Conservation (phyloP, 352 stramenopile genomes). For the Phytophthora sp. region DNA sequence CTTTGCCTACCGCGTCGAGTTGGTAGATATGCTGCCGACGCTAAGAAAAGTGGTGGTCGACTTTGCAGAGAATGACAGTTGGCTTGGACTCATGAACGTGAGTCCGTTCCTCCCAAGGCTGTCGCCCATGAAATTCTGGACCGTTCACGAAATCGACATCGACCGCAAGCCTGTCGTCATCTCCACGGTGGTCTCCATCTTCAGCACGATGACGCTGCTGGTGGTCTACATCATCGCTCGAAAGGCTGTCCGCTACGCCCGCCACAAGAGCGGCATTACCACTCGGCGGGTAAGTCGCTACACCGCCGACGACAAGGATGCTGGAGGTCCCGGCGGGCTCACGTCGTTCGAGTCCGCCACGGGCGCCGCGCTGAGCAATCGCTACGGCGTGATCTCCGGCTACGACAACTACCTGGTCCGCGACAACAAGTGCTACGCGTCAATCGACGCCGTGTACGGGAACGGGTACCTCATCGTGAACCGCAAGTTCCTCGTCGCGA, state of each 20-base stretch:
- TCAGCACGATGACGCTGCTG: constrained; percentile 12
- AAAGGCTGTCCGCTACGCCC: constrained; percentile 24
- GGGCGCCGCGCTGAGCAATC: constrained; percentile 5
- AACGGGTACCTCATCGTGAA: constrained; percentile 36
- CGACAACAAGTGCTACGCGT: constrained; percentile 30
- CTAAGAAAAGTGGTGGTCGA: constrained; percentile 8
- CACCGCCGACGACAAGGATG: neutral
- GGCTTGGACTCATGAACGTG: neutral
- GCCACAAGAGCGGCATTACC: too few species aligned
- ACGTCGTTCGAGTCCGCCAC: constrained; percentile 14
- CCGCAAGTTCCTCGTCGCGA: constrained; percentile 33
- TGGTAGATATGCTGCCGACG: neutral
- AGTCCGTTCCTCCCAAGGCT: neutral
- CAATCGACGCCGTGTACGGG: constrained; percentile 31
- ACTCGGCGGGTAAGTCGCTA: neutral
- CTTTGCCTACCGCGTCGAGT: constrained; percentile 7
- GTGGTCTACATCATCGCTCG: constrained; percentile 18
- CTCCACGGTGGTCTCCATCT: constrained; percentile 10
- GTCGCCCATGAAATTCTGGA: constrained; percentile 11
- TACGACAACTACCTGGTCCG: constrained; percentile 35
- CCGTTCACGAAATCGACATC: neutral
- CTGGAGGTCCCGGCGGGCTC: neutral
- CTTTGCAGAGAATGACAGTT: constrained; percentile 11
- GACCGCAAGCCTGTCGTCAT: constrained; percentile 1
- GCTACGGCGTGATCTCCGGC: constrained; percentile 31